A percentile compares a stretch with the other conserved stretches of the same genome.
Conservation (phyloP, 1,284 basidiomycete genomes). For the Apiotrichum laibachii region DNA sequence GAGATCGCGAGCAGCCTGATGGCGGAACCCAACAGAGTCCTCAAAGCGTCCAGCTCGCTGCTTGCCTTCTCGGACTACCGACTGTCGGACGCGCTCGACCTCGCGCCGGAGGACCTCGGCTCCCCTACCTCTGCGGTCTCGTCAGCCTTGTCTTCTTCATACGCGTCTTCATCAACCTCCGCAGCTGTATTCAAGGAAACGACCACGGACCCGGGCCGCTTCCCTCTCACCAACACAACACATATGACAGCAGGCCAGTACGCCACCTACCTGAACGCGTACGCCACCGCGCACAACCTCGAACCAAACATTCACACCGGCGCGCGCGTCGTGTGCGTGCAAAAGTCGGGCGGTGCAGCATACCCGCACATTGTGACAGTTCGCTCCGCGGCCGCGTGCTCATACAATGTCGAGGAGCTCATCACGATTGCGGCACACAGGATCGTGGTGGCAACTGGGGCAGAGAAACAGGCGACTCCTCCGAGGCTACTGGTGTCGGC, state of each 20-base stretch:
- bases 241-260: background rate
- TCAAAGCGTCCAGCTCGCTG: background rate
- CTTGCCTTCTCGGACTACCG: background rate
- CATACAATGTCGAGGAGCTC: background rate
- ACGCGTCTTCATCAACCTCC: too few relatives aligned
- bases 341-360: conserved; percentile 22
- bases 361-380: conserved; percentile 5
- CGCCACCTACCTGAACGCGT: conserved; percentile 52
- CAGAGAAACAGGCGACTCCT: conserved; percentile 3
- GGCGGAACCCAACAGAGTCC: too few relatives aligned
- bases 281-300: conserved; percentile 57
- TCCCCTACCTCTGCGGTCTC: too few relatives aligned
- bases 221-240: too few relatives aligned
- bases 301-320: conserved; percentile 53
- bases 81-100: conserved; percentile 1
- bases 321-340: conserved; percentile 52
- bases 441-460: conserved; percentile 39
- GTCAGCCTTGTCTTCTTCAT: too few relatives aligned
- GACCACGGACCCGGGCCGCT: too few relatives aligned
- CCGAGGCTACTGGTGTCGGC: background rate
- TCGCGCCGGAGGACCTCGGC: conserved; percentile 59
- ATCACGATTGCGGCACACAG: conserved; percentile 24
- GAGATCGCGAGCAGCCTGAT: conserved; percentile 63
- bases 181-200: too few relatives aligned
- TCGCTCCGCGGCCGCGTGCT: background rate